Evolutionary conservation across 139 green algal genomes (phyloP).

Genomic region (Bryopsis sp.): DNA sequence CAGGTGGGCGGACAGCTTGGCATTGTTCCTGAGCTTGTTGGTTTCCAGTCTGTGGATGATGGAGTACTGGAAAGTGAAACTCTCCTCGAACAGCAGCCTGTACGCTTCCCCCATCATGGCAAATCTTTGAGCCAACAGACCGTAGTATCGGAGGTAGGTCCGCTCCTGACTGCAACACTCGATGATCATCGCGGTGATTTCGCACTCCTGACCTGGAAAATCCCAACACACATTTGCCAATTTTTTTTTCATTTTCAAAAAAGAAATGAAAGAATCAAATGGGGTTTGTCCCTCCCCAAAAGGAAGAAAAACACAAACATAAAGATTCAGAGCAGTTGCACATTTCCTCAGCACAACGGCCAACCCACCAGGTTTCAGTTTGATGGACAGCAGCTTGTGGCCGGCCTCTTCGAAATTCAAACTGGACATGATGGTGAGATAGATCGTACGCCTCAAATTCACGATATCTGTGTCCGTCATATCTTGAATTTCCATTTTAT

Average conservation of each 20-base stretch:
- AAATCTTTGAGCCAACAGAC: constrained; percentile 88
- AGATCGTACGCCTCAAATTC: constrained; percentile 97
- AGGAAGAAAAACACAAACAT: no score
- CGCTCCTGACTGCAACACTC: constrained; percentile 88
- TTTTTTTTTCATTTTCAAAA: not conserved
- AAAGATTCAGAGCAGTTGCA: no score
- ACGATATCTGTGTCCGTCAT: constrained; percentile 85
- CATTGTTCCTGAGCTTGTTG: constrained; percentile 98
- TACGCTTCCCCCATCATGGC: constrained; percentile 71
- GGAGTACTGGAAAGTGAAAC: constrained; percentile 86
- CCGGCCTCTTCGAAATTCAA: constrained; percentile 99
- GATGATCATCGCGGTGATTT: constrained; percentile 93
- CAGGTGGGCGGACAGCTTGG: constrained; percentile 93
- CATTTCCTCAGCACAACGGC: not conserved
- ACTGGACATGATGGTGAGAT: constrained; percentile 97
- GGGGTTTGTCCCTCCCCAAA: no score
- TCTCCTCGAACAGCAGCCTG: constrained; percentile 71
- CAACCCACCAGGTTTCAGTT: constrained; percentile 43
- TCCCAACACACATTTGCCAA: no score
- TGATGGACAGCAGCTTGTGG: constrained; percentile 98
- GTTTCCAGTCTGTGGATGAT: constrained; percentile 97
- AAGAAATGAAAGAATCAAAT: not conserved
- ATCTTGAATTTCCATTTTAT: constrained; percentile 40
- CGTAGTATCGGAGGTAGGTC: constrained; percentile 91
- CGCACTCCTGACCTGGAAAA: constrained; percentile 60